Conservation (phyloP, 1,284 basidiomycete species). For the Marasmius tenuissimus region DNA sequence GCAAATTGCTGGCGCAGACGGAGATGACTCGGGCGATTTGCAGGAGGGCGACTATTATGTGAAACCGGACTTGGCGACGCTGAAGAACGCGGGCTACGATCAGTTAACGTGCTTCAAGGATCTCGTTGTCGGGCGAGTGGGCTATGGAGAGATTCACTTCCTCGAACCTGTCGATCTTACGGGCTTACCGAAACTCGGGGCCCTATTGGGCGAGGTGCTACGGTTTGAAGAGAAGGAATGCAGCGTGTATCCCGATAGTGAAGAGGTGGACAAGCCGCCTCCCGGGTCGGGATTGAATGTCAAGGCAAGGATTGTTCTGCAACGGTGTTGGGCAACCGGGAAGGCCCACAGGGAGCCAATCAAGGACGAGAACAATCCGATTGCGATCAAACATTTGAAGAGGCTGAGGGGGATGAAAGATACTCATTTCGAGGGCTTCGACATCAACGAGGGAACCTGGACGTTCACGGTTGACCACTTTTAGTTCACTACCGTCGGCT, state of each 20-base stretch:
- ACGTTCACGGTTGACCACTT: constrained; percentile 95
- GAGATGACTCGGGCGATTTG: constrained; percentile 40
- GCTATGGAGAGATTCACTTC: constrained; percentile 91
- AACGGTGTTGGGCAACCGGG: constrained; percentile 88
- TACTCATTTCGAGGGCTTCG: constrained; percentile 85
- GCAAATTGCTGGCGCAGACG: constrained; percentile 28
- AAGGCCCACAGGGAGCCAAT: constrained; percentile 91
- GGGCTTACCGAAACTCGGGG: constrained; percentile 75
- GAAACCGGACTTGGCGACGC: constrained; percentile 70
- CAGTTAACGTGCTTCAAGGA: constrained; percentile 71
- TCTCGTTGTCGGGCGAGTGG: constrained; percentile 87
- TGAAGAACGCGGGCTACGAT: constrained; percentile 71
- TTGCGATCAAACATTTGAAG: constrained; percentile 77
- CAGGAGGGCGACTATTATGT: constrained; percentile 91
- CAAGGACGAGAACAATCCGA: constrained; percentile 79
- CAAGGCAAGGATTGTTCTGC: constrained; percentile 76
- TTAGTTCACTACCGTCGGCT: constrained; percentile 27
- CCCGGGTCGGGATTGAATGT: constrained; percentile 90
- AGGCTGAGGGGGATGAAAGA: constrained; percentile 84
- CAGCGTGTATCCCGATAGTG: constrained; percentile 89
- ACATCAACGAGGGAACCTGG: constrained; percentile 85
- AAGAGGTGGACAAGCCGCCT: constrained; percentile 77
- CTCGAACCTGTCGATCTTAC: constrained; percentile 92
- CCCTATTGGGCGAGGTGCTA: constrained; percentile 86
- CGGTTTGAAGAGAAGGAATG: constrained; percentile 92